Conservation (phyloP, 768 basidiomycete species). For the Termitomyces sp. region DNA sequence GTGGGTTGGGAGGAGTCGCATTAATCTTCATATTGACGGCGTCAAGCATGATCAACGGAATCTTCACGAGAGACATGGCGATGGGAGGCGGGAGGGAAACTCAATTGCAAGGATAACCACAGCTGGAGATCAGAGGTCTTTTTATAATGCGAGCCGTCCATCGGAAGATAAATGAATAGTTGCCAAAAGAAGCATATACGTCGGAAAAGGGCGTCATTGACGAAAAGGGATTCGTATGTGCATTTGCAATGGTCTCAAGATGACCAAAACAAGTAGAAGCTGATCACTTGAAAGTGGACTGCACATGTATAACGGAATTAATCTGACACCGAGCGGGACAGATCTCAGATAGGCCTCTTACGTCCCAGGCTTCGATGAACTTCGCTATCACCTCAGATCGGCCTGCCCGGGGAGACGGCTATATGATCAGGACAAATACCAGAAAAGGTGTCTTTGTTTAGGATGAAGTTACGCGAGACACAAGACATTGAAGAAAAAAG, state of each 20-base stretch:
- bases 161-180: background rate
- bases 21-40: constrained; percentile 31
- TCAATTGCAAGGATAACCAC: background rate
- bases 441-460: background rate
- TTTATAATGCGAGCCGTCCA: background rate
- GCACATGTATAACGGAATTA: constrained; percentile 14
- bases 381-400: constrained; percentile 1
- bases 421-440: background rate
- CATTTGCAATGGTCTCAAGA: background rate
- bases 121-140: background rate
- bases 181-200: constrained; percentile 3
- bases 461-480: background rate
- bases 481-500: background rate
- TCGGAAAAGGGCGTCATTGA: constrained; percentile 2
- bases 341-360: constrained; percentile 12
- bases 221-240: background rate
- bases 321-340: constrained; percentile 6
- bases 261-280: background rate
- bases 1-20: constrained; percentile 31
- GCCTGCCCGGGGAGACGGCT: background rate
- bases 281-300: background rate
- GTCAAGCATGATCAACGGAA: constrained; percentile 29
- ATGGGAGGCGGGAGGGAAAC: background rate
- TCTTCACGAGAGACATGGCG: constrained; percentile 23
- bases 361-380: constrained; percentile 3